Evolutionary conservation across 441 rosid genomes (phyloP).

Genomic region (Mallotus repandus): DNA sequence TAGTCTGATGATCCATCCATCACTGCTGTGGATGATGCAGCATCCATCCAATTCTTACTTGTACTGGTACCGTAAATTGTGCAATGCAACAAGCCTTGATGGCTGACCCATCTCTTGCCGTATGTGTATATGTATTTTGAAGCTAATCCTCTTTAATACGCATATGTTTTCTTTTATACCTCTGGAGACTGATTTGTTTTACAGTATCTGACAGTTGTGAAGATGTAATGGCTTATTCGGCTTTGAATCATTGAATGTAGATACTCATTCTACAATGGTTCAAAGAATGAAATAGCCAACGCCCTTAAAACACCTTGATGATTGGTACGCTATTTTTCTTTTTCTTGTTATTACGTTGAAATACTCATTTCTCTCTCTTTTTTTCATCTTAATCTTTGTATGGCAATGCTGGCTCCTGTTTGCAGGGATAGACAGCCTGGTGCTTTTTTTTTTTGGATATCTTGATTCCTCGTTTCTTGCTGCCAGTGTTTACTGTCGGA

Average conservation of each 20-base stretch:
- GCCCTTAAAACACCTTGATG: background rate
- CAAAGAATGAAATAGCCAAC: too few species aligned
- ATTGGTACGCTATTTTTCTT: background rate
- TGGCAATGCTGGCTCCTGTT: background rate
- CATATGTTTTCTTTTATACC: background rate
- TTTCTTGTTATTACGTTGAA: too few species aligned
- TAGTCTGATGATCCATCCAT: conserved; percentile 8
- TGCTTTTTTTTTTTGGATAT: too few species aligned
- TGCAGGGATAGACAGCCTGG: background rate
- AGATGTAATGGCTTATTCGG: too few species aligned
- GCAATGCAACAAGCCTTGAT: background rate
- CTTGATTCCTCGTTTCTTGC: too few species aligned
- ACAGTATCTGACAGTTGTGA: background rate
- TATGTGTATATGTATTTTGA: background rate
- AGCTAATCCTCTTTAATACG: background rate
- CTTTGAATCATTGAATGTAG: background rate
- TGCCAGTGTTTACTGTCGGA: too few species aligned
- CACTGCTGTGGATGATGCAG: background rate
- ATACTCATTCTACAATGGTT: background rate
- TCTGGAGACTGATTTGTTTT: too few species aligned
- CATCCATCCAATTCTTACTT: background rate
- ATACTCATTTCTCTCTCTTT: too few species aligned
- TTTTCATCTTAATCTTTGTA: background rate
- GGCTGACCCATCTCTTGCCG: background rate
- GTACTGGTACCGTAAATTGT: background rate